A percentile compares a stretch with the other conserved stretches of the same genome.
These are phyloP conservation scores for Vaccinium darrowii DNA, from an alignment of 148 eudicot genomes.

Conservation along the genomic window DNA sequence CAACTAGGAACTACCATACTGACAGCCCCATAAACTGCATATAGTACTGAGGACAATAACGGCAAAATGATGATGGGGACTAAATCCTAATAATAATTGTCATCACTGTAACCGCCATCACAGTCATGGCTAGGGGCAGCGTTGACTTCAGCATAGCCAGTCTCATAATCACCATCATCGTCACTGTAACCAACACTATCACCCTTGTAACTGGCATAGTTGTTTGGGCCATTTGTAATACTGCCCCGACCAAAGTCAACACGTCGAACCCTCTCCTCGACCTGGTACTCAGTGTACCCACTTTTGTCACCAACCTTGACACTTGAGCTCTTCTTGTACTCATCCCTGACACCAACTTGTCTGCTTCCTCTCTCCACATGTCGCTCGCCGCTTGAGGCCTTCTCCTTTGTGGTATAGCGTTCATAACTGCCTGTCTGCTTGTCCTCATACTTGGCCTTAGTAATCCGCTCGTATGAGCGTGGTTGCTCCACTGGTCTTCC, in stretches of 20 bases:
- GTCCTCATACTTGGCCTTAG: background rate
- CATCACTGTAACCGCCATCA: background rate
- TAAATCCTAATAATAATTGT: background rate
- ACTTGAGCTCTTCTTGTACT: constrained; percentile 1
- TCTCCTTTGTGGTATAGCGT: constrained; percentile 1
- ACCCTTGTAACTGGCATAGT: background rate
- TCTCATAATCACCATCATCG: background rate
- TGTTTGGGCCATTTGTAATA: background rate
- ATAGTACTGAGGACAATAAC: background rate
- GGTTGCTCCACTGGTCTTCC: background rate
- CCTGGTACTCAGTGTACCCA: constrained; percentile 6
- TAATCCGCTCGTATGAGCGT: background rate
- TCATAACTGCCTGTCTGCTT: constrained; percentile 7
- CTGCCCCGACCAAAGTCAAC: constrained; percentile 8
- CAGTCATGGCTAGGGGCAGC: background rate
- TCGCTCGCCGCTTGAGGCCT: background rate
- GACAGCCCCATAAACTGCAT: background rate
- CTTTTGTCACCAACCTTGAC: background rate
- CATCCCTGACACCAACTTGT: constrained; percentile 10
- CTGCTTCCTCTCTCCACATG: constrained; percentile 3
- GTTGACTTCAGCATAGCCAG: background rate
- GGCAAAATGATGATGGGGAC: background rate
- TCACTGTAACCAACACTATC: background rate
- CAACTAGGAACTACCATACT: background rate
- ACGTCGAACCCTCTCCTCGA: background rate